Base-by-base conservation (phyloP, 306 rosid species). In the Begonia fuchsioides region DNA sequence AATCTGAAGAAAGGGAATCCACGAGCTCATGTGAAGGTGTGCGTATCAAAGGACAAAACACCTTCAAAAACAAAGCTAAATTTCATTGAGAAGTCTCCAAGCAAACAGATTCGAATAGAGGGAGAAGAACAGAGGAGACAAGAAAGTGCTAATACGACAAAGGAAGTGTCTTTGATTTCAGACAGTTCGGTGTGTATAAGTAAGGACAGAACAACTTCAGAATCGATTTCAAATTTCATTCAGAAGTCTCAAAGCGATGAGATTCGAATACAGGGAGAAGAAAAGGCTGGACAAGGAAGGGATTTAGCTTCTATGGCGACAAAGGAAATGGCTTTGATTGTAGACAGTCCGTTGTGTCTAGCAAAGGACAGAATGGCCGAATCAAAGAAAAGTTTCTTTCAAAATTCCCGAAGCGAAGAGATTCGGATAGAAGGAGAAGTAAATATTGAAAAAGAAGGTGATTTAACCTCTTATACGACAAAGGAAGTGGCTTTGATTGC, bases 1-100 rank as follows among this genome's bases (percentile, higher is more conserved):
- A 83, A 81, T 75, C 14, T 66, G 65, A 81, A 58, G 73, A 74
- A 76, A 66, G 95, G 93, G 38, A 73, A 83, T 15, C 61, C 72
- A 9, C 68, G 63, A 57, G 77, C 86, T 57, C 74, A 74, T 58
- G 39, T 68, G 69, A 71, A 10, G 57, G 54, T 72, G 47, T 73
- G 65, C 56, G 72, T 72, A 15, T 32, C 60, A 1, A 71, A 71
- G 67, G 51, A 43, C 43, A 69, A 63, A 61, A 40, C 73, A n/a
- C 49, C 66, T n/a, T 20, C 32, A 9, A 43, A 65, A 43, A 51
- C 70, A 52, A 66, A 63, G 16, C 38, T 26, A 56, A 43, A 58
- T 17, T 48, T 18, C 16, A 15, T 40, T 9, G 56, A 12, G 11
- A 56, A 57, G 38, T 41, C 52, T 57, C 44, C 43, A 10, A 59